Conservation (phyloP, 2,329 filamentous ascomycete genomes). For the Magnaporthiopsis poae region DNA sequence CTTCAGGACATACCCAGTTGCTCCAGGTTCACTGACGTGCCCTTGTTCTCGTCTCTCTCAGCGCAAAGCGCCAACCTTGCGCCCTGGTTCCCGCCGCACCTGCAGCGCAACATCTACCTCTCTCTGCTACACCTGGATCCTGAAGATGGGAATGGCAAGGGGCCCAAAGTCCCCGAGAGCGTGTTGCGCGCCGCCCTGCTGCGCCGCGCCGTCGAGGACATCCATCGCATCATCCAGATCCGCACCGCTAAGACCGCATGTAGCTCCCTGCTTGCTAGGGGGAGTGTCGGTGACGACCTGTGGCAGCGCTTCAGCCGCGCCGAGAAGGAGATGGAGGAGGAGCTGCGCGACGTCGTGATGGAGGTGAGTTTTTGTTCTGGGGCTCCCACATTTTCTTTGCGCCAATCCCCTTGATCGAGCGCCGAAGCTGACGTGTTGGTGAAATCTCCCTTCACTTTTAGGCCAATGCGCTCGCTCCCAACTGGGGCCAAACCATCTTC, state of each 20-base stretch:
- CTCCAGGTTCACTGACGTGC: not conserved
- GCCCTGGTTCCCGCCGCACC: conserved; percentile 86
- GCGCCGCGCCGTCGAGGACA: conserved; percentile 83
- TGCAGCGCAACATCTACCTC: conserved; percentile 89
- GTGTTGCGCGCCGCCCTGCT: conserved; percentile 81
- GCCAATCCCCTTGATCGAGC: not conserved
- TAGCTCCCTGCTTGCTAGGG: conserved; percentile 71
- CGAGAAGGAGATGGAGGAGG: conserved; percentile 95
- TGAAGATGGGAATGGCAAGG: conserved; percentile 47
- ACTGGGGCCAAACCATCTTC: conserved; percentile 93
- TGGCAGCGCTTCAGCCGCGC: conserved; percentile 86
- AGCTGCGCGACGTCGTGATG: conserved; percentile 83
- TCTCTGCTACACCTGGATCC: conserved; percentile 74
- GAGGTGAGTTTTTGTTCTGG: conserved; percentile 50
- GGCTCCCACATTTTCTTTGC: not conserved
- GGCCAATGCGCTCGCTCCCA: conserved; percentile 81
- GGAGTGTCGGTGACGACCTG: conserved; percentile 89
- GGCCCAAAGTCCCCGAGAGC: conserved; percentile 64
- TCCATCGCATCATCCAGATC: conserved; percentile 81
- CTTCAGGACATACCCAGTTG: not conserved
- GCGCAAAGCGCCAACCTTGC: conserved; percentile 74
- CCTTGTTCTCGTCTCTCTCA: conserved; percentile 23
- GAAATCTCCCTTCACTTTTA: conserved; percentile 25
- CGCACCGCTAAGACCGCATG: conserved; percentile 81
- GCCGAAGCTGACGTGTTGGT: not conserved